Percentiles rank a stretch among this genome's conserved stretches.
These are phyloP conservation scores for Entomortierella lignicola DNA, from an alignment of 192 early-diverging fungal species.

Conservation along the genomic window DNA sequence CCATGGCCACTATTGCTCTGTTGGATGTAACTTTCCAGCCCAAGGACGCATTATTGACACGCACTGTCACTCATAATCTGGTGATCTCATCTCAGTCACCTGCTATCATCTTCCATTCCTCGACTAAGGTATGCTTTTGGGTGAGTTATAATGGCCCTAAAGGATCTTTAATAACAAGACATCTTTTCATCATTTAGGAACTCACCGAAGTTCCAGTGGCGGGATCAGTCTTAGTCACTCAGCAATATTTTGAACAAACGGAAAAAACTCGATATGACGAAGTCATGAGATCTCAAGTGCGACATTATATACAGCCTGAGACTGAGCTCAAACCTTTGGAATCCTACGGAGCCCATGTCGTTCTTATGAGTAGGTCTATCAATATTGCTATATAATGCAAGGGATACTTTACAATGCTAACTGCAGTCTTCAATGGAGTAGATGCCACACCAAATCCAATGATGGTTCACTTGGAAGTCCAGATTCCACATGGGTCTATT, in stretches of 20 bases:
- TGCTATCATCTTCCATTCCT: conserved; percentile 58
- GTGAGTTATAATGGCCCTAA: background rate
- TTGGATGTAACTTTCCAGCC: conserved; percentile 52
- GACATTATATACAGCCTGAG: conserved; percentile 27
- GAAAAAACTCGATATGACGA: conserved; percentile 34
- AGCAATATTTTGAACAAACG: conserved; percentile 32
- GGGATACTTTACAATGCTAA: background rate
- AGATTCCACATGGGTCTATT: conserved; percentile 60
- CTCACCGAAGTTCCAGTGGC: conserved; percentile 11
- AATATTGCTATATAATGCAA: background rate
- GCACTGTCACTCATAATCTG: conserved; percentile 27
- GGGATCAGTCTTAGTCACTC: conserved; percentile 39
- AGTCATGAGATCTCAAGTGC: conserved; percentile 8
- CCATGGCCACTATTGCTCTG: conserved; percentile 55
- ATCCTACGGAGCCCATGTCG: conserved; percentile 43
- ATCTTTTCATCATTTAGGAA: conserved; percentile 13
- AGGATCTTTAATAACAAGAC: background rate
- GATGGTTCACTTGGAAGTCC: conserved; percentile 51
- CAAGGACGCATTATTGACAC: conserved; percentile 17
- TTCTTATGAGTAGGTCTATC: conserved; percentile 40
- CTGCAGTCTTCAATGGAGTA: background rate
- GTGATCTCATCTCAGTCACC: conserved; percentile 47
- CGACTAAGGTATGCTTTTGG: conserved; percentile 39
- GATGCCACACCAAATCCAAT: conserved; percentile 51
- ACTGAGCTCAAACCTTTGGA: conserved; percentile 38